Evolutionary conservation across 2,329 filamentous ascomycete genomes (phyloP).

Genomic region (Mycosphaerella arachidis): DNA sequence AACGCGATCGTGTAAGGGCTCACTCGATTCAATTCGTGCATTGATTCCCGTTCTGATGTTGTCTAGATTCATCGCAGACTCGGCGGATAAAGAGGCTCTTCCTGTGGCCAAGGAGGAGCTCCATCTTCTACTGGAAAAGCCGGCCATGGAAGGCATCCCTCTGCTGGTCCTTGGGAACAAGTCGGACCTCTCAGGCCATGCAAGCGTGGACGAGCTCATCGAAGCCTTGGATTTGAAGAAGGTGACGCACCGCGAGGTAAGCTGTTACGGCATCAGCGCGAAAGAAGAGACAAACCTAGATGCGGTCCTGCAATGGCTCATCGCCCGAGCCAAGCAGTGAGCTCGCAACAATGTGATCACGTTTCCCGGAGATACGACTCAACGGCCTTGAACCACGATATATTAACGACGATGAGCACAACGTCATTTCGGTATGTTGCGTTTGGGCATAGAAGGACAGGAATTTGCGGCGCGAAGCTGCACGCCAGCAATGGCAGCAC

Average conservation of each 20-base stretch:
- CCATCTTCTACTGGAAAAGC: conserved; percentile 79
- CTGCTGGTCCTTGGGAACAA: conserved; percentile 95
- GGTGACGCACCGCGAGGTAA: conserved; percentile 88
- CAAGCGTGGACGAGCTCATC: conserved; percentile 92
- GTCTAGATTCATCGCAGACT: conserved; percentile 88
- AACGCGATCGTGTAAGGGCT: conserved; percentile 79
- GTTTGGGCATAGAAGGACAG: conserved; percentile 22
- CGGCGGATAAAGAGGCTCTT: conserved; percentile 75
- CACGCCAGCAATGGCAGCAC: conserved; percentile 36
- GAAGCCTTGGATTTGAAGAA: conserved; percentile 84
- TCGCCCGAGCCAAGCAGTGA: conserved; percentile 76
- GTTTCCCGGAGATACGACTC: conserved; percentile 13
- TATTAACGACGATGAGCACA: conserved; percentile 13
- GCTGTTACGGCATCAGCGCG: conserved; percentile 96
- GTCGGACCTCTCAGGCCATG: conserved; percentile 84
- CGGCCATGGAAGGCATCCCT: conserved; percentile 81
- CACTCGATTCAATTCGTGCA: background rate
- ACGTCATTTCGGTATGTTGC: conserved; percentile 12
- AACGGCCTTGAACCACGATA: conserved; percentile 21
- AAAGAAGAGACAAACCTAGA: conserved; percentile 99
- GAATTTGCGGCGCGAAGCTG: conserved; percentile 26
- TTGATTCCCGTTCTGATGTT: conserved; percentile 2
- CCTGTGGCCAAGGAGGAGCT: conserved; percentile 88
- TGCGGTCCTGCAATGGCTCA: conserved; percentile 92
- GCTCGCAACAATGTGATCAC: conserved; percentile 4